These are phyloP conservation scores for Apiotrichum brassicae DNA, from an alignment of 1,284 basidiomycete species.

Conservation along the genomic window DNA sequence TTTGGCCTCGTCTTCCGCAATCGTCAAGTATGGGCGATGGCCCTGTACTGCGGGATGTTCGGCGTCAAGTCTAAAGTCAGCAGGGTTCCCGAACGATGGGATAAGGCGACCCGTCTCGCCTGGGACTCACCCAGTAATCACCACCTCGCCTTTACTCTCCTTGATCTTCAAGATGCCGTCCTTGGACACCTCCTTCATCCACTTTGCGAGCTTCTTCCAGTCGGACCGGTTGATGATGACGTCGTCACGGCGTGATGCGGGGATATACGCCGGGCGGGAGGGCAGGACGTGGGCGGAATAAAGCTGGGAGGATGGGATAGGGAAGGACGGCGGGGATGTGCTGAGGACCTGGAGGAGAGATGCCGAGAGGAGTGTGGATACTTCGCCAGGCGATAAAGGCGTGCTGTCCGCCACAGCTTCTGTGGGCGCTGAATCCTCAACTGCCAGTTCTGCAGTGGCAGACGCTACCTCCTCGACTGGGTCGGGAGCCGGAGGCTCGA, in stretches of 20 bases:
- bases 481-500: conserved; percentile 2
- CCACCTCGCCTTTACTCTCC: conserved; percentile 56
- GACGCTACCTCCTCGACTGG: neutral
- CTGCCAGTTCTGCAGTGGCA: neutral
- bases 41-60: conserved; percentile 56
- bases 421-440: conserved; percentile 13
- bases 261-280: conserved; percentile 60
- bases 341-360: conserved; percentile 61
- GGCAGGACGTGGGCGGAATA: conserved; percentile 73
- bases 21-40: conserved; percentile 56
- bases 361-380: conserved; percentile 54
- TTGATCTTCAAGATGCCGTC: conserved; percentile 66
- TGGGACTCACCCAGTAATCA: conserved; percentile 26
- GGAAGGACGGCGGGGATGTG: conserved; percentile 56
- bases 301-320: conserved; percentile 66
- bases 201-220: conserved; percentile 70
- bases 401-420: conserved; percentile 11
- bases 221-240: conserved; percentile 46
- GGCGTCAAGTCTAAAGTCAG: conserved; percentile 53
- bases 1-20: conserved; percentile 55
- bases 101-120: conserved; percentile 10
- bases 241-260: conserved; percentile 59
- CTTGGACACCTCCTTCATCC: conserved; percentile 69
- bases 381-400: conserved; percentile 49
- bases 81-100: neutral